Evolutionary conservation across 768 basidiomycete species (phyloP), one percentile per base, ranked within the genome.

Genomic region (Leccinum subgranulosum): DNA sequence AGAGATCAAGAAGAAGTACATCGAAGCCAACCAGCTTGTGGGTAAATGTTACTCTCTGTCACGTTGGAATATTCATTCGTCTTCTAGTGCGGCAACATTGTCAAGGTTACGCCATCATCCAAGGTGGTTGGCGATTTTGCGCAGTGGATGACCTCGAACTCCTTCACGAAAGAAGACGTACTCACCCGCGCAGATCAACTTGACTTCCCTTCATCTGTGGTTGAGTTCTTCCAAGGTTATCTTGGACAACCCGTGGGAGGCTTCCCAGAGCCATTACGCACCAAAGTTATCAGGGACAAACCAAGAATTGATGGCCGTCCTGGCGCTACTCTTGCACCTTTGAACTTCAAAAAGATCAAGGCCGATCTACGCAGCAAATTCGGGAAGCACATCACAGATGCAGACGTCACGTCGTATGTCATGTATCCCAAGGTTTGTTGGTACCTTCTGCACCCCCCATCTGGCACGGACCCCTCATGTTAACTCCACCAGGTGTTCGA

Each of bases 101-200:
- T 98, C 81, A 99, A 99, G 82, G 96, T 98, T 65, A 99, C 97
- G 25, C 97, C 97, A 29, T 97, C 97, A 12, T 98, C 97, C 45
- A 99, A 98, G 79, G 93, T 96, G 49, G 95, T 98, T 50, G 97
- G 97, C 25, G 97, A 99, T 78, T 97, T 99, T 75, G 97, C 97
- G 17, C 97, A 99, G 75, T 97, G 90, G 89, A 95, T 98, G 94
- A 95, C 94, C 34, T 91, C 92, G 63, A 98, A 98, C 80, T 85
- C 86, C 60, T 79, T 98, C 58, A 82, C 86, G 54, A 93, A 94
- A 75, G 76, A 87, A 64, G 88, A 98, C 57, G 94, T 99, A 29
- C 70, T 95, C 56, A 82, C 85, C 9, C 85, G 88, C 51, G 97
- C 96, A 45, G 90, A 91, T 45, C 83, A 84, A 57, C 86, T 99